Base-by-base conservation (phyloP, 2,329 filamentous ascomycete species). In the Dactylellina leptospora region DNA sequence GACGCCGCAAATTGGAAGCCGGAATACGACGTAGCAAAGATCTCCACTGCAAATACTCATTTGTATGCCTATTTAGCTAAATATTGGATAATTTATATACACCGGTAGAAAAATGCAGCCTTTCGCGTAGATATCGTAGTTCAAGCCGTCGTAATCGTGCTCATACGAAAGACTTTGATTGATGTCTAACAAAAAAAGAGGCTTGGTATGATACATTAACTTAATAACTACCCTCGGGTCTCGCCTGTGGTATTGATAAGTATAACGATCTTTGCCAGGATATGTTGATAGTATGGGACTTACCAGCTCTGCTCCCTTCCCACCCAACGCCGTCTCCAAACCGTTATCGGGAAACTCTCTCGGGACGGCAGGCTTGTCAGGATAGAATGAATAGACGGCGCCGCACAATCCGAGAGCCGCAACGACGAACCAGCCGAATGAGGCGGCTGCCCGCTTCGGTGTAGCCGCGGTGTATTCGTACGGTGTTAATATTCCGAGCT, bases 401-500 rank as follows among this genome's bases (percentile, higher is more conserved):
- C 88, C 91, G 80, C 84, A 86, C 58, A 93, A 80, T 53, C 84
- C 83, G 30, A 91, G 78, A 75, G 92, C 85, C 59, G 83, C 81
- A 20, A 82, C 83, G 45, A 92, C 80, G 78, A 93, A 93, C 74
- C 82, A 82, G 69, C 86, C 88, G 74, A 93, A 81, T 81, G 92
- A 87, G 71, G 88, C 77, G 33, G 88, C 79, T 69, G 87, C 91
- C 78, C 88, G 92, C 74, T 86, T 85, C 13, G 93, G 83, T 53
- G 85, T 89, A 78, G 87, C 86, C 45, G 84, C 83, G 62, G 88
- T 95, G 83, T 99, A 97, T 78, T 93, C 89, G 80, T 95, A 88
- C 1, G 92, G 87, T 54, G 91, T 90, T 82, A 99, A 93, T 75
- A 96, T 89, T 77, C 92, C 93, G 66, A 97, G 84, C 66, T 92